Evolutionary conservation across 805 yeast genomes (phyloP), one percentile per base, ranked within the genome.

Genomic region (Zygotorulaspora sp.): DNA sequence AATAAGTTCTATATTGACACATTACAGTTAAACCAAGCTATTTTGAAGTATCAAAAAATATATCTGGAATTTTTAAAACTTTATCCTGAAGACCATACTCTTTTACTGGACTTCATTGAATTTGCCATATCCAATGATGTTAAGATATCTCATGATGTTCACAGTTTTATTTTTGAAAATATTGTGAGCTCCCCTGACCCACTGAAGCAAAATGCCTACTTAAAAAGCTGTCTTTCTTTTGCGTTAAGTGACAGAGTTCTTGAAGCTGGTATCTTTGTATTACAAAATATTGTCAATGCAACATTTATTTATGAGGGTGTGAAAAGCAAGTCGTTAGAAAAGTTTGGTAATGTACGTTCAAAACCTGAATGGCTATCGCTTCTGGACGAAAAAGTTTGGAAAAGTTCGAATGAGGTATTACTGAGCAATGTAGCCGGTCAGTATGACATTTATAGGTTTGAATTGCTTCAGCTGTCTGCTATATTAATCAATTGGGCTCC

Each of bases 391-490:
- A 73, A 75, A 40, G 68, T 92, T 5, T 92, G 98, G 98, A 72
- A 75, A 45, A 48, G 53, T n/a, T 68, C 74, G 1, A 68, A 72
- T 36, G 80, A 78, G 32, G 58, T 68, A 39, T 67, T 72, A 25
- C 33, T 54, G 18, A 44, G 49, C 17, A 67, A 74, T 5, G 70
- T 77, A 11, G 73, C 87, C 1, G 92, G 90, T 2, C 69, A 78
- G 3, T 71, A 79, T 46, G 97, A 92, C 54, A 68, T 73, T 24
- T 82, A 76, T 61, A 70, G 95, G 40, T 75, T 84, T 45, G 92
- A 85, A 41, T 65, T 90, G 6, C 67, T 92, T 15, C 95, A 89
- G 48, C 61, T 88, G 55, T 83, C 97, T 0, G 79, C 96, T 0
- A 63, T 83, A 30, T 63, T 92, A 30, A 75, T 88, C 17, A 79